Conservation (phyloP, 345 rosid species). For the Trapa bicornis region DNA sequence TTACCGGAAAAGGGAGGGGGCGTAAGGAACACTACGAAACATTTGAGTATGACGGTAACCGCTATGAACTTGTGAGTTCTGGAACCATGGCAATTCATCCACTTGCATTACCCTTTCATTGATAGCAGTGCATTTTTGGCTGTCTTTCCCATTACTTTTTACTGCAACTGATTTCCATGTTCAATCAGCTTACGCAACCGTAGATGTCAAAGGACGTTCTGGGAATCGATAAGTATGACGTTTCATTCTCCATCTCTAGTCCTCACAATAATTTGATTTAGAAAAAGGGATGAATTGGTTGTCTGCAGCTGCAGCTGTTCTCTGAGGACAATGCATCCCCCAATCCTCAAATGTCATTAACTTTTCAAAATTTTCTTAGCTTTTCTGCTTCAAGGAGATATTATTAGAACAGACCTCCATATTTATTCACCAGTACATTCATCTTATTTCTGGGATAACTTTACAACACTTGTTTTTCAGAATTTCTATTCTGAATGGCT, state of each 20-base stretch:
- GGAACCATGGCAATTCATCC: neutral
- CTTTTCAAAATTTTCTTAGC: neutral
- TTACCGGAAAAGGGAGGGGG: constrained; percentile 69
- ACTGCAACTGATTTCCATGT: neutral
- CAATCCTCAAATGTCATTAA: too few relatives aligned
- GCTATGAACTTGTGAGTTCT: constrained; percentile 63
- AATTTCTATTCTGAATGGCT: neutral
- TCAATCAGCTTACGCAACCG: neutral
- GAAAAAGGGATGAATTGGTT: neutral
- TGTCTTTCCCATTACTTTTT: too few relatives aligned
- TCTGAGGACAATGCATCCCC: too few relatives aligned
- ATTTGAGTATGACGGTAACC: constrained; percentile 67
- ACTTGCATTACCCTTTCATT: neutral
- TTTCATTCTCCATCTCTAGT: neutral
- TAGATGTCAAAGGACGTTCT: neutral
- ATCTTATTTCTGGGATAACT: neutral
- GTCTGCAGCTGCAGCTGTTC: neutral
- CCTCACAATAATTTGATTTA: neutral
- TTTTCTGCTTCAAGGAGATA: neutral
- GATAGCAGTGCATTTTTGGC: neutral
- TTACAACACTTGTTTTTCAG: neutral
- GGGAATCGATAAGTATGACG: neutral
- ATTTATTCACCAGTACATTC: too few relatives aligned
- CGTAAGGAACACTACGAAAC: constrained; percentile 44
- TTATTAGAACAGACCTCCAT: neutral